Percentiles rank a stretch among this genome's conserved stretches.
phyloP scores from a whole-genome alignment of 1,284 basidiomycete species.

The Apiotrichum laibachii region DNA sequence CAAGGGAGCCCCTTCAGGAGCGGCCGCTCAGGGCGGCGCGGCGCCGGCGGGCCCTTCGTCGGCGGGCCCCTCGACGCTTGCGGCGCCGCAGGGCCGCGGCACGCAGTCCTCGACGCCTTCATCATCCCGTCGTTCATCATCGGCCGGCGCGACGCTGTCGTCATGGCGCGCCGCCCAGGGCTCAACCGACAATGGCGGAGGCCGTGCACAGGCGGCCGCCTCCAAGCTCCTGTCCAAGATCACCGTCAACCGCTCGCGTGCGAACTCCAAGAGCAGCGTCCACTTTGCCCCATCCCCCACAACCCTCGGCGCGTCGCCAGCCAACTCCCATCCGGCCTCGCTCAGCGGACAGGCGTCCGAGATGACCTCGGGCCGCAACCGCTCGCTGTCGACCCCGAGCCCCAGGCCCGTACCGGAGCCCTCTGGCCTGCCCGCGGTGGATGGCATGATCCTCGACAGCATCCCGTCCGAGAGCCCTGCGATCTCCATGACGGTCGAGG shows the following conservation, averaged over 20 bases:
- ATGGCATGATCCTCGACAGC: not conserved
- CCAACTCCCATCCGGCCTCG: not conserved
- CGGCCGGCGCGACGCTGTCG: slow-evolving; percentile 17
- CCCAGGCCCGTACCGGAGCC: not conserved
- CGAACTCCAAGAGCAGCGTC: slow-evolving; percentile 24
- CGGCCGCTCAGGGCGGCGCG: not conserved
- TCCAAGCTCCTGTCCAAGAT: slow-evolving; percentile 41
- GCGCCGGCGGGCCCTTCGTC: not conserved
- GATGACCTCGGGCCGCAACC: slow-evolving; percentile 6
- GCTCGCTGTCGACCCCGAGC: slow-evolving; percentile 13
- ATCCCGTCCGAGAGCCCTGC: not conserved
- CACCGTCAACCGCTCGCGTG: slow-evolving; percentile 20
- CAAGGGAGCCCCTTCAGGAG: not conserved
- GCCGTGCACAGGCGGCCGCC: slow-evolving; percentile 23
- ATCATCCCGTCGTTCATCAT: slow-evolving; percentile 18
- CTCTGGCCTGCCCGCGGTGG: not conserved
- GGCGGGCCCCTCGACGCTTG: not conserved
- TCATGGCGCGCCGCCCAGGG: slow-evolving; percentile 19
- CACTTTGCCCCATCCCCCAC: slow-evolving; percentile 23
- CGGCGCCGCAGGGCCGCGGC: slow-evolving; percentile 1
- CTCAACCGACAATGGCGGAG: slow-evolving; percentile 1
- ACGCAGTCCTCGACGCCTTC: slow-evolving; percentile 11
- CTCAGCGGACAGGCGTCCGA: not conserved
- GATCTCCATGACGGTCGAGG: not conserved
- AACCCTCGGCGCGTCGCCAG: slow-evolving; percentile 8